phyloP scores from a whole-genome alignment of 768 basidiomycete genomes.

The Suillus clintonianus region DNA sequence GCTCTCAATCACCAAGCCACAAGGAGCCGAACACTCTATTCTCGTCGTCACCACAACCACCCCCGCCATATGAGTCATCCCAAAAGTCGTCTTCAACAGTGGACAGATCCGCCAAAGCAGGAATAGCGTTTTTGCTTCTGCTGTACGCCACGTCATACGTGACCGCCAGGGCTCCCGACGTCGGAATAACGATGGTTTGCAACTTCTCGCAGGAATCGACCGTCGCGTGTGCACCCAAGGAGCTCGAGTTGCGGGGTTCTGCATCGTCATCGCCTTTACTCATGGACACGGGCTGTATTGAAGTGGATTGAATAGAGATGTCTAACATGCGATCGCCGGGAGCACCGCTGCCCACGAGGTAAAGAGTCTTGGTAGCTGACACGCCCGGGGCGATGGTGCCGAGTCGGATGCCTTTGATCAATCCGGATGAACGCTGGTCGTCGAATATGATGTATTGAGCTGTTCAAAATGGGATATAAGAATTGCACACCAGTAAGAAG shows the following conservation, averaged over 20 bases:
- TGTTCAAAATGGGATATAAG: conserved; percentile 21
- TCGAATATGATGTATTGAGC: conserved; percentile 65
- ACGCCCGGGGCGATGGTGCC: conserved; percentile 64
- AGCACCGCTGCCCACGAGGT: conserved; percentile 60
- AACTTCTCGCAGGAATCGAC: conserved; percentile 53
- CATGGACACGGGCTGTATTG: conserved; percentile 16
- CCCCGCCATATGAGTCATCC: conserved; percentile 49
- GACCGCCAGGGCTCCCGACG: conserved; percentile 60
- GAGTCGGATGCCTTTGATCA: conserved; percentile 74
- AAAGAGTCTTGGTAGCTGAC: conserved; percentile 60
- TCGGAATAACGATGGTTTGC: conserved; percentile 66
- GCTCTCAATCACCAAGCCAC: conserved; percentile 52
- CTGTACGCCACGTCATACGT: conserved; percentile 57
- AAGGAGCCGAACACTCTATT: conserved; percentile 57
- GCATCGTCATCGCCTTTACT: not conserved
- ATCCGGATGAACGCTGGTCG: conserved; percentile 61
- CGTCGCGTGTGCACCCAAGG: conserved; percentile 24
- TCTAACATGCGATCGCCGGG: conserved; percentile 77
- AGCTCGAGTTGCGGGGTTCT: conserved; percentile 9
- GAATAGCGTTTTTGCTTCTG: conserved; percentile 40
- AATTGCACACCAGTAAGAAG: not conserved
- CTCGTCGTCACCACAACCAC: conserved; percentile 59
- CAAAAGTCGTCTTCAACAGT: conserved; percentile 56
- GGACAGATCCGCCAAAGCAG: conserved; percentile 52
- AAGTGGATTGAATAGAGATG: conserved; percentile 71